Conservation (phyloP, 768 basidiomycete species). For the Amanita brunnescens region DNA sequence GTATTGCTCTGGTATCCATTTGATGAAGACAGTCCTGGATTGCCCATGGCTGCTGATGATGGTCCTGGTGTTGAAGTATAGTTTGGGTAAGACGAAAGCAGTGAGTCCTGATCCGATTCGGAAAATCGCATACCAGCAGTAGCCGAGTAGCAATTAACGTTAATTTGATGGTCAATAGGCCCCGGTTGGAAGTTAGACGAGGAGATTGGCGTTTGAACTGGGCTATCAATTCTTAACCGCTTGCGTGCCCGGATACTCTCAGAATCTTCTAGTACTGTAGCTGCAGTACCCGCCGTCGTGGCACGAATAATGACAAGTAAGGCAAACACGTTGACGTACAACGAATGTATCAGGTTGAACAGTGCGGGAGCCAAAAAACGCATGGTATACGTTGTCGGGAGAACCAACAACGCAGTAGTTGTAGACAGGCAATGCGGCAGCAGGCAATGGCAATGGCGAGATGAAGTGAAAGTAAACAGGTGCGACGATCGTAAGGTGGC, state of each 20-base stretch:
- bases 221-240: slow-evolving; percentile 55
- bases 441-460: background rate
- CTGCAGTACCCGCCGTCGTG: slow-evolving; percentile 14
- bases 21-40: slow-evolving; percentile 13
- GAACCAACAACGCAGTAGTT: background rate
- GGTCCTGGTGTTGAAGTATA: slow-evolving; percentile 16
- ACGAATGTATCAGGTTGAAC: slow-evolving; percentile 3
- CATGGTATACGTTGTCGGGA: slow-evolving; percentile 1
- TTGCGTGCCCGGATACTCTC: slow-evolving; percentile 55
- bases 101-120: slow-evolving; percentile 40
- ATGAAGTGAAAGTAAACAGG: background rate
- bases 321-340: slow-evolving; percentile 9
- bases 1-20: slow-evolving; percentile 24
- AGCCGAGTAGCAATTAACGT: slow-evolving; percentile 15
- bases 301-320: slow-evolving; percentile 8
- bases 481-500: background rate
- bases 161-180: slow-evolving; percentile 18
- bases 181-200: slow-evolving; percentile 19
- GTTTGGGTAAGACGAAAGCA: slow-evolving; percentile 36
- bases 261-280: slow-evolving; percentile 23
- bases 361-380: slow-evolving; percentile 1
- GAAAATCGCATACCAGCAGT: slow-evolving; percentile 39
- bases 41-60: slow-evolving; percentile 2
- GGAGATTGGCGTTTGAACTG: slow-evolving; percentile 13
- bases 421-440: background rate